Conservation (phyloP, 2,329 filamentous ascomycete genomes). For the Neophaeococcomyces aloes region DNA sequence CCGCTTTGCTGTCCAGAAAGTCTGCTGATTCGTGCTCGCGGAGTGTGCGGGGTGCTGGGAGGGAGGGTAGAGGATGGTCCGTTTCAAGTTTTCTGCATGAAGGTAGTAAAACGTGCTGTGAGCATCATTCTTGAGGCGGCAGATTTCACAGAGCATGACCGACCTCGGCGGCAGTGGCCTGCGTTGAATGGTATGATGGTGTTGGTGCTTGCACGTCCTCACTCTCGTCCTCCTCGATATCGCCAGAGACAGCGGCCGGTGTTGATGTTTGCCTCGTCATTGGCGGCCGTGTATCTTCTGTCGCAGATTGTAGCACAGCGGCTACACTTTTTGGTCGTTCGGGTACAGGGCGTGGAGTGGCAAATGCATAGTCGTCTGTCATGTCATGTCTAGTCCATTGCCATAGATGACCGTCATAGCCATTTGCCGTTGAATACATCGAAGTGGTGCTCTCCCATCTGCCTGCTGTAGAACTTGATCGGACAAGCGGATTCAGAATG, state of each 20-base stretch:
- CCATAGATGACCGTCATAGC: conserved; percentile 3
- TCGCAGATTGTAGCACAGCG: neutral
- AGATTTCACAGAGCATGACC: too few relatives aligned
- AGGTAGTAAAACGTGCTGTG: too few relatives aligned
- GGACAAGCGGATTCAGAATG: neutral
- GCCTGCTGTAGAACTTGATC: neutral
- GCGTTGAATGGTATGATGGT: conserved; percentile 4
- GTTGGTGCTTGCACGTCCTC: conserved; percentile 1
- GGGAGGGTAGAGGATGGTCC: too few relatives aligned
- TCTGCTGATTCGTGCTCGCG: too few relatives aligned
- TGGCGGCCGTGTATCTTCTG: neutral
- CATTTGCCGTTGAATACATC: neutral
- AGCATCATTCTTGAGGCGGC: too few relatives aligned
- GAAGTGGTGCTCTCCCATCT: neutral
- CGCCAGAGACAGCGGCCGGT: neutral
- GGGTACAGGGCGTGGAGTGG: neutral
- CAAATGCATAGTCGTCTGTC: conserved; percentile 5
- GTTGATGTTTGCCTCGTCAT: conserved; percentile 2
- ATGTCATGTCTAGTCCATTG: conserved; percentile 6
- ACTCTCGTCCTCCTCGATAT: neutral
- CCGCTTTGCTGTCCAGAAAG: too few relatives aligned
- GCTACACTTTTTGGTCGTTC: conserved; percentile 4
- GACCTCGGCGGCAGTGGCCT: neutral
- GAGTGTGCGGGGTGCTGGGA: too few relatives aligned
- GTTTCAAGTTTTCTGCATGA: too few relatives aligned